phyloP scores from a whole-genome alignment of 1,284 basidiomycete species.

The Taiwanofungus camphoratus region DNA sequence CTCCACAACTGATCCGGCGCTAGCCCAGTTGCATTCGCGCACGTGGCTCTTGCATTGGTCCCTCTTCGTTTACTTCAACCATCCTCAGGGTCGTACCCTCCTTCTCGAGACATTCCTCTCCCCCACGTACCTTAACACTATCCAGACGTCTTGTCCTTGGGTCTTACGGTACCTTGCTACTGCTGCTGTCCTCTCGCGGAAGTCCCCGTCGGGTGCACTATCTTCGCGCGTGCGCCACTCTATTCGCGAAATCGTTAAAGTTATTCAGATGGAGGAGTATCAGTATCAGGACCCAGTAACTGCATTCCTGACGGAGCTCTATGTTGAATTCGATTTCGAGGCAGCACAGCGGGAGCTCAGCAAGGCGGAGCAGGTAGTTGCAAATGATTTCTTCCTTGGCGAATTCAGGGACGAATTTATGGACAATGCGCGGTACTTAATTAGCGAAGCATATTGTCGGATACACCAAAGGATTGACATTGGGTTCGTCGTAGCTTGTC shows the following conservation, averaged over 20 bases:
- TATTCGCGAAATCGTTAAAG: slow-evolving; percentile 83
- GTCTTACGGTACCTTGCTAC: slow-evolving; percentile 92
- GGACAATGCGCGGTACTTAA: slow-evolving; percentile 92
- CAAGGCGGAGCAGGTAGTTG: slow-evolving; percentile 79
- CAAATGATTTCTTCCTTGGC: slow-evolving; percentile 91
- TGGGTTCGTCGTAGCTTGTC: slow-evolving; percentile 45
- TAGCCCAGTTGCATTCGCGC: slow-evolving; percentile 87
- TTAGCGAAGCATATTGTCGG: slow-evolving; percentile 96
- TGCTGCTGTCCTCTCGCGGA: slow-evolving; percentile 88
- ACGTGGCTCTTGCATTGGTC: slow-evolving; percentile 99
- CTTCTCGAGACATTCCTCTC: slow-evolving; percentile 96
- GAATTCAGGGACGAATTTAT: slow-evolving; percentile 91
- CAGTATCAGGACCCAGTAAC: slow-evolving; percentile 95
- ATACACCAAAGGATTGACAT: slow-evolving; percentile 98
- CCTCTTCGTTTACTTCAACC: slow-evolving; percentile 98
- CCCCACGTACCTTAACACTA: slow-evolving; percentile 95
- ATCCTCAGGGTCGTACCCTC: slow-evolving; percentile 86
- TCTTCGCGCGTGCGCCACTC: slow-evolving; percentile 77
- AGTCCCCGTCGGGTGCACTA: slow-evolving; percentile 40
- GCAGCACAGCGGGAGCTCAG: slow-evolving; percentile 81
- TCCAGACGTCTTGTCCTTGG: slow-evolving; percentile 95
- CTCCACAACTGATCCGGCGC: slow-evolving; percentile 48
- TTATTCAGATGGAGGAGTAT: slow-evolving; percentile 90
- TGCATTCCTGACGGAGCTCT: slow-evolving; percentile 88
- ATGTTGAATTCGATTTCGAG: slow-evolving; percentile 89